phyloP scores from a whole-genome alignment of 2,329 filamentous ascomycete species.

The Microthyrium microscopicum region DNA sequence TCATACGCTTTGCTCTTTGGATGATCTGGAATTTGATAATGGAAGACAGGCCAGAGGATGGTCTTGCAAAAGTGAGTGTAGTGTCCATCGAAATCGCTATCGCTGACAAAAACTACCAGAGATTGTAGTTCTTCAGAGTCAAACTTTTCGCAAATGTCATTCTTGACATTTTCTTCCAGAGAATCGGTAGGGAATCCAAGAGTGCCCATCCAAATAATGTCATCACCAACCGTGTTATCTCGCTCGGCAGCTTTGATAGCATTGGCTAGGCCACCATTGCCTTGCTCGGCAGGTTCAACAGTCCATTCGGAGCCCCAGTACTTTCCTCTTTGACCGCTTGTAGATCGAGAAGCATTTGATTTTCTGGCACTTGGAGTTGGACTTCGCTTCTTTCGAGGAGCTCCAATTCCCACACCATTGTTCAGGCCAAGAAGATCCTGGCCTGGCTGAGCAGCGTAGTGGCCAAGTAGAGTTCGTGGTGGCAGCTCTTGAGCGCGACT shows the following conservation, averaged over 20 bases:
- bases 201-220: conserved; percentile 83
- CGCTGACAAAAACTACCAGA: conserved; percentile 67
- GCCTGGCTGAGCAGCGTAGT: too few species aligned
- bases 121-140: conserved; percentile 62
- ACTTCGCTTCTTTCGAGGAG: too few species aligned
- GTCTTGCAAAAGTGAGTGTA: conserved; percentile 96
- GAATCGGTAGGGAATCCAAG: conserved; percentile 88
- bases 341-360: conserved; percentile 17
- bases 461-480: too few species aligned
- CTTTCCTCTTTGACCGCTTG: conserved; percentile 22
- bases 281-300: conserved; percentile 71
- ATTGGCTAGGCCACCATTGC: conserved; percentile 82
- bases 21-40: conserved; percentile 95
- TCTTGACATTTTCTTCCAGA: conserved; percentile 56
- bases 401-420: too few species aligned
- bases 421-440: too few species aligned
- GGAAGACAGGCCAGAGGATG: conserved; percentile 93
- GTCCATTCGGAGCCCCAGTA: conserved; percentile 71
- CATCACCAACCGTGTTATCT: conserved; percentile 44
- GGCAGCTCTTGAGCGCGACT: conserved; percentile 60
- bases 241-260: conserved; percentile 65
- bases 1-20: conserved; percentile 97
- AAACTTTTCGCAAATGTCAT: conserved; percentile 68
- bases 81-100: conserved; percentile 87
- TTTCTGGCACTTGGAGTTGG: too few species aligned